Evolutionary conservation across 2,329 filamentous ascomycete genomes (phyloP).

Genomic region (Tympanopsis confertula): DNA sequence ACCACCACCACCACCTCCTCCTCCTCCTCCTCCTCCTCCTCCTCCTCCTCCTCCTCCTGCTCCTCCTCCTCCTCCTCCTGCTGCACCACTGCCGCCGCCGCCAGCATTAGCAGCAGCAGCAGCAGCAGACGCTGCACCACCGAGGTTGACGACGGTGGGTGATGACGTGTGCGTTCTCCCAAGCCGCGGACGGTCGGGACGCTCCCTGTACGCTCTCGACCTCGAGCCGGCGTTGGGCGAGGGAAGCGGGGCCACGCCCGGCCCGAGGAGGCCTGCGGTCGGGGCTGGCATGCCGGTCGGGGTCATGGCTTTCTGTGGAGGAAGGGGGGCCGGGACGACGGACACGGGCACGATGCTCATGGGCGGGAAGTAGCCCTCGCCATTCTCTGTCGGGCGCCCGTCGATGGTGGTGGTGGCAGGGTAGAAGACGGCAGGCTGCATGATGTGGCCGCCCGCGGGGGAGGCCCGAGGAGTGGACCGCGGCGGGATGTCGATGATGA

Average conservation of each 20-base stretch:
- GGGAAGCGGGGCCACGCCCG: constrained; percentile 67
- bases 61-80: no score
- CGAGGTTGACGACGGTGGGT: constrained; percentile 53
- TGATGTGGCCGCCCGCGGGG: constrained; percentile 35
- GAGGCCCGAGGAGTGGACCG: constrained; percentile 50
- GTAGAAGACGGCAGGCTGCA: constrained; percentile 11
- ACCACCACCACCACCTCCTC: no score
- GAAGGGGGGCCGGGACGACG: not conserved
- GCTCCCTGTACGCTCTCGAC: constrained; percentile 40
- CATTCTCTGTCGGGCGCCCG: constrained; percentile 35
- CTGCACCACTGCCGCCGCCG: constrained; percentile 12
- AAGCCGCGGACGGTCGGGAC: constrained; percentile 47
- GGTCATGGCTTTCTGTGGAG: not conserved
- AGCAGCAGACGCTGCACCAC: constrained; percentile 25
- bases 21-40: no score
- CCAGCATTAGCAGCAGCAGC: no score
- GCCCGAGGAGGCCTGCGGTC: constrained; percentile 48
- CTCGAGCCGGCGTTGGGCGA: constrained; percentile 69
- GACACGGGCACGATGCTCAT: constrained; percentile 25
- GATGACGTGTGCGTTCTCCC: constrained; percentile 69
- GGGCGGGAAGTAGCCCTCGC: constrained; percentile 60
- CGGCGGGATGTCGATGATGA: constrained; percentile 51
- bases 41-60: no score
- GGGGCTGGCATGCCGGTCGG: constrained; percentile 11
- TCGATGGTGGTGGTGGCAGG: constrained; percentile 42